phyloP scores from a whole-genome alignment of 1,139 yeast genomes.

The Zygosaccharomyces pseudobailii region DNA sequence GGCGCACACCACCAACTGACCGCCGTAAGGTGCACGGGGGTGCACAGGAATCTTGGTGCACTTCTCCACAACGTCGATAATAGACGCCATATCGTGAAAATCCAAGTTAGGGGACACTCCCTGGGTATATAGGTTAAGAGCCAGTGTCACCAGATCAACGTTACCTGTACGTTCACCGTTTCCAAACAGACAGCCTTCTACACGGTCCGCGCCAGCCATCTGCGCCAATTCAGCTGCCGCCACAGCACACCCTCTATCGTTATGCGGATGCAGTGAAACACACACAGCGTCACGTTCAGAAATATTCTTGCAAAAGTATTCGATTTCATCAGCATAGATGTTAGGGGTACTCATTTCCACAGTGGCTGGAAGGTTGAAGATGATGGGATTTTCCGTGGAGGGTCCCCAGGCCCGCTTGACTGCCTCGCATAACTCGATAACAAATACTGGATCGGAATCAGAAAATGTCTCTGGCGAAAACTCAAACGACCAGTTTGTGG shows the following conservation, averaged over 20 bases:
- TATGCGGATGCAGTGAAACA: conserved; percentile 90
- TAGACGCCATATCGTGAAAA: conserved; percentile 74
- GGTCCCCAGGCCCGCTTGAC: conserved; percentile 94
- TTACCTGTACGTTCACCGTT: conserved; percentile 99
- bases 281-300: conserved; percentile 80
- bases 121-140: conserved; percentile 89
- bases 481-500: conserved; percentile 83
- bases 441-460: conserved; percentile 81
- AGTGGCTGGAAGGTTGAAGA: conserved; percentile 97
- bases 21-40: conserved; percentile 95
- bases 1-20: conserved; percentile 93
- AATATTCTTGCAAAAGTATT: conserved; percentile 75
- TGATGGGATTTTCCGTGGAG: conserved; percentile 71
- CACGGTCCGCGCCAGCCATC: conserved; percentile 95
- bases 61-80: conserved; percentile 83
- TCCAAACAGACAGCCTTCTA: conserved; percentile 95
- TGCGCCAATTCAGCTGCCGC: conserved; percentile 95
- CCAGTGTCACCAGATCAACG: conserved; percentile 90
- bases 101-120: conserved; percentile 85
- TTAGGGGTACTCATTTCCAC: conserved; percentile 95
- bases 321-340: conserved; percentile 94
- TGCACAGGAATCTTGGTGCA: conserved; percentile 94
- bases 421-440: conserved; percentile 84
- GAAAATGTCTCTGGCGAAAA: conserved; percentile 95
- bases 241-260: conserved; percentile 96